Evolutionary conservation across 768 basidiomycete species (phyloP).

Genomic region (Collybiopsis luxurians): DNA sequence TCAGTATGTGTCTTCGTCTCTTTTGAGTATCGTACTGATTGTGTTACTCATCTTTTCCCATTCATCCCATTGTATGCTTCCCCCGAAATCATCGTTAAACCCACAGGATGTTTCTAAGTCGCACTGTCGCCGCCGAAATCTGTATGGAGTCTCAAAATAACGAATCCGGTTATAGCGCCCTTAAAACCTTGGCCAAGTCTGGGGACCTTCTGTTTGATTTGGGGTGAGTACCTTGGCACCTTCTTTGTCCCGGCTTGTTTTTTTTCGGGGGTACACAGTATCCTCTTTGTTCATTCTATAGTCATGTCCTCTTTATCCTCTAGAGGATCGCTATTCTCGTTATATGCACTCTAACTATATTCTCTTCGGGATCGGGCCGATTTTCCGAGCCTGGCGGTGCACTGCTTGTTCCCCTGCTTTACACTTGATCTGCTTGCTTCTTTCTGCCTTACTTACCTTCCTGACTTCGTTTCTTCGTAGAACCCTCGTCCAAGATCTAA

Average conservation of each 20-base stretch:
- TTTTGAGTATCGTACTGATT: slow-evolving; percentile 6
- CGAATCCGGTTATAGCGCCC: slow-evolving; percentile 62
- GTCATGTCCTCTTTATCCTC: too few species aligned
- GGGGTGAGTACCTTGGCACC: slow-evolving; percentile 36
- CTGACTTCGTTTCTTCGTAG: slow-evolving; percentile 22
- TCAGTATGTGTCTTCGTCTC: slow-evolving; percentile 41
- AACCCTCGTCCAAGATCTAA: slow-evolving; percentile 58
- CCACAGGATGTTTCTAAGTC: slow-evolving; percentile 74
- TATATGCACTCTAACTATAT: too few species aligned
- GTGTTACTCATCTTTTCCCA: not conserved
- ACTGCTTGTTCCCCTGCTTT: too few species aligned
- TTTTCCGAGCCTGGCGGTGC: too few species aligned
- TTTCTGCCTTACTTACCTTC: slow-evolving; percentile 8
- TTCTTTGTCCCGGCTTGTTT: too few species aligned
- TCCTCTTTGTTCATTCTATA: not conserved
- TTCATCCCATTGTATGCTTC: not conserved
- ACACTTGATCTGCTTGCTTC: slow-evolving; percentile 10
- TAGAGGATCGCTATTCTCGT: too few species aligned
- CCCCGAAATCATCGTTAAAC: slow-evolving; percentile 8
- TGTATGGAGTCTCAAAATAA: slow-evolving; percentile 80
- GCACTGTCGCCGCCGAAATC: slow-evolving; percentile 80
- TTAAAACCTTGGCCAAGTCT: slow-evolving; percentile 64
- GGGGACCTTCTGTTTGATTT: slow-evolving; percentile 69
- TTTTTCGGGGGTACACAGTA: not conserved
- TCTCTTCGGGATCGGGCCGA: too few species aligned